phyloP scores from a whole-genome alignment of 768 basidiomycete genomes.

The Pleurotus ostreatus region DNA sequence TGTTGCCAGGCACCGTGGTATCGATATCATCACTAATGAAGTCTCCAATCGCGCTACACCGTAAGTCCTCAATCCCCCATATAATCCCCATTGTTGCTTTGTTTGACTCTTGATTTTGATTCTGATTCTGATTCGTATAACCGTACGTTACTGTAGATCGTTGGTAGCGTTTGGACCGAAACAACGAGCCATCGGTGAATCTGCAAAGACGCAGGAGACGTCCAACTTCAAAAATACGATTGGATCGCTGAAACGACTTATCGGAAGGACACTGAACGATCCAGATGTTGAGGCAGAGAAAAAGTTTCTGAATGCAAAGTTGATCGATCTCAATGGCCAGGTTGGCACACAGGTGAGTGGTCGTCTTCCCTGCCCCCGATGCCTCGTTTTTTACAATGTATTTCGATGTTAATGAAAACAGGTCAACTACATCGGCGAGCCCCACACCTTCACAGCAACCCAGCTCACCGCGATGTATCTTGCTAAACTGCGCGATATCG shows the following conservation, averaged over 20 bases:
- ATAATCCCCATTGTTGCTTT: too few species aligned
- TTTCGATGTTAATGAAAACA: slow-evolving; percentile 26
- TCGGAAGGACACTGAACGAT: slow-evolving; percentile 79
- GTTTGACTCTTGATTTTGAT: too few species aligned
- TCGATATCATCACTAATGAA: slow-evolving; percentile 98
- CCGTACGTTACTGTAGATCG: slow-evolving; percentile 48
- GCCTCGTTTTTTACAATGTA: not conserved
- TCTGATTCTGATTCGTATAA: too few species aligned
- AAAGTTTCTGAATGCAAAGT: slow-evolving; percentile 83
- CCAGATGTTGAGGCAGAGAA: slow-evolving; percentile 84
- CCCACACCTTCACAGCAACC: slow-evolving; percentile 73
- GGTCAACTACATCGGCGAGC: slow-evolving; percentile 90
- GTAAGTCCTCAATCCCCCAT: slow-evolving; percentile 42
- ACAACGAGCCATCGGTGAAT: slow-evolving; percentile 87
- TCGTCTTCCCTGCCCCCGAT: not conserved
- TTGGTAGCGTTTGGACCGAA: slow-evolving; percentile 92
- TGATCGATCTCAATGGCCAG: slow-evolving; percentile 80
- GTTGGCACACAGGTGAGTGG: slow-evolving; percentile 80
- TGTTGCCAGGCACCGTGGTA: slow-evolving; percentile 91
- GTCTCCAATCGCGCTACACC: slow-evolving; percentile 96
- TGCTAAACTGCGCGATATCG: slow-evolving; percentile 86
- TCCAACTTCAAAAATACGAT: slow-evolving; percentile 98
- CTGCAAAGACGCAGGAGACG: slow-evolving; percentile 96
- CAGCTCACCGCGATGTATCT: slow-evolving; percentile 92
- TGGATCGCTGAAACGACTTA: slow-evolving; percentile 86